A percentile compares a stretch with the other conserved stretches of the same genome.
Evolutionary conservation across 2,329 filamentous ascomycete genomes (phyloP).

Genomic region (Fusarium secorum): DNA sequence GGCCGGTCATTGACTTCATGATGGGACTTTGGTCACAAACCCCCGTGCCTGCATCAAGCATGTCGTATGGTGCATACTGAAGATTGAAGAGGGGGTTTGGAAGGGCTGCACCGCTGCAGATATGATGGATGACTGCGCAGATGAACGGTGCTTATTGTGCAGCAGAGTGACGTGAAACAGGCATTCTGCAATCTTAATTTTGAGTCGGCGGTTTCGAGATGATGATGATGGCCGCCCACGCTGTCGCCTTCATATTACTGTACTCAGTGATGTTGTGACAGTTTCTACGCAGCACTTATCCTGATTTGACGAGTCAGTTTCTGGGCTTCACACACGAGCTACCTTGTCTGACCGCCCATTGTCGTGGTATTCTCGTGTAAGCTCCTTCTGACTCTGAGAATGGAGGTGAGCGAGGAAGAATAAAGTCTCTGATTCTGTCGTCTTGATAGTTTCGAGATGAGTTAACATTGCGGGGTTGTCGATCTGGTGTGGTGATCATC

Average conservation of each 20-base stretch:
- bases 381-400: not conserved
- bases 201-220: not conserved
- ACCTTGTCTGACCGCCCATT: not conserved
- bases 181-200: not conserved
- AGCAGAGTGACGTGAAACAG: slow-evolving; percentile 5
- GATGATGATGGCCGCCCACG: not conserved
- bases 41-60: slow-evolving; percentile 24
- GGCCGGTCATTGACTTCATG: slow-evolving; percentile 14
- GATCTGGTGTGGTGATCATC: slow-evolving; percentile 36
- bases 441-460: not conserved
- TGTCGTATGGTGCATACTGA: slow-evolving; percentile 1
- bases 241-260: not conserved
- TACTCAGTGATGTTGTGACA: not conserved
- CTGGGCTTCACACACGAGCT: not conserved
- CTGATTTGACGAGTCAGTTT: slow-evolving; percentile 7
- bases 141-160: slow-evolving; percentile 13
- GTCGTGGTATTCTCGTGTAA: not conserved
- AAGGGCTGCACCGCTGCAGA: slow-evolving; percentile 5
- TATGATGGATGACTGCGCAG: not conserved
- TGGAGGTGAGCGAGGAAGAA: not conserved
- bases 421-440: not conserved
- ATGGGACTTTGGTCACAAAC: slow-evolving; percentile 21
- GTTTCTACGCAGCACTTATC: not conserved
- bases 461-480: slow-evolving; percentile 37
- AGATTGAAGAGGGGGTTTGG: not conserved